Evolutionary conservation across 78 protist genomes (phyloP), one percentile per base, ranked within the genome.

Genomic region (Dictyostelium purpureum): DNA sequence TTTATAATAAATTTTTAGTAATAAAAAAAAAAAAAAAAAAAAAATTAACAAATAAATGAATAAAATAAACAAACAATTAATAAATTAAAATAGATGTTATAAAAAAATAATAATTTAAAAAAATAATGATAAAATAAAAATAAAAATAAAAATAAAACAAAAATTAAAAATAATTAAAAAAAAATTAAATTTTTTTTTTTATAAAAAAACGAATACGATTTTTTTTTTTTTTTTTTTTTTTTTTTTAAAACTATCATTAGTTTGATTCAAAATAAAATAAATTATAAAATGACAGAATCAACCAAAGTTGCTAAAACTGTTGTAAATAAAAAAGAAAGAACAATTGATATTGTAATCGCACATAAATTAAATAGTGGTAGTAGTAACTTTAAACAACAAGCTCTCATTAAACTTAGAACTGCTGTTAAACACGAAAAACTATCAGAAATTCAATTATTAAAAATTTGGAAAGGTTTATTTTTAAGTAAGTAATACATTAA

Each of bases 391-490:
- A 75, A 40, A 75, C 11, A 11, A 21, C 7, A 54, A n/a, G 81
- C 81, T 33, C 66, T 75, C 42, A 2, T 12, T 75, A 52, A 45
- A 28, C 21, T 75, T 21, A 51, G 59, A 51, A 45, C 38, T 19
- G 59, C 19, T 12, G 35, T 75, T 16, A 75, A 75, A 19, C 47
- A 45, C 5, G 31, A 26, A 51, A 35, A 75, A 16, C 35, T 85
- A 12, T 45, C 80, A 35, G 92, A 85, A 47, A 70, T 73, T 35
- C 81, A 85, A 59, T 47, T 85, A 31, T 47, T 85, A 61, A 73
- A 85, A 45, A 59, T 85, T 35, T 85, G 92, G 92, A 85, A 85
- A 73, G 82, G 76, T 73, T 85, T 85, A 73, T 85, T 47, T 40
- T 45, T 59, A 26, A 71, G 92, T 85, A 83, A 45, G 91, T 83